Conservation (phyloP, 2,329 filamentous ascomycete genomes). For the Xylaria sp. region DNA sequence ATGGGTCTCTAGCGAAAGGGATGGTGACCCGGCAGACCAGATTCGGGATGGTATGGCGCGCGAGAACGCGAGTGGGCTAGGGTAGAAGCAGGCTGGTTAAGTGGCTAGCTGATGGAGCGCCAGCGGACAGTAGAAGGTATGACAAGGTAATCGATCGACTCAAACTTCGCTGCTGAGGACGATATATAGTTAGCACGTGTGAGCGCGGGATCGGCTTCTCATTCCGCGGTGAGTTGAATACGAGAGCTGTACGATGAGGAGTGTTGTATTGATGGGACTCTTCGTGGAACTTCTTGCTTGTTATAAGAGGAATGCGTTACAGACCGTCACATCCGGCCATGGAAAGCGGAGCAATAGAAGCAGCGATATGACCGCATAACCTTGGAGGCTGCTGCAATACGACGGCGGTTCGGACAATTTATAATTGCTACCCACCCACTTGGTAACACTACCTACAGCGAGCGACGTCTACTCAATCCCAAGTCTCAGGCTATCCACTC, state of each 20-base stretch:
- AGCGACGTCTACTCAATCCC: conserved; percentile 3
- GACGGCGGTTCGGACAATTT: conserved; percentile 38
- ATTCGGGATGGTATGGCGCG: not conserved
- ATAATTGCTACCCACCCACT: conserved; percentile 34
- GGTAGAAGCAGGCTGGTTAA: conserved; percentile 3
- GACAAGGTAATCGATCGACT: conserved; percentile 1
- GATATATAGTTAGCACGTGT: not conserved
- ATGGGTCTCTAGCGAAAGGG: not conserved
- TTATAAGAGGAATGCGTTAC: conserved; percentile 13
- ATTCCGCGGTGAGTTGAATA: conserved; percentile 7
- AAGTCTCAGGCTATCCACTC: not conserved
- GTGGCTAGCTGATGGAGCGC: not conserved
- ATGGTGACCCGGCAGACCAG: not conserved
- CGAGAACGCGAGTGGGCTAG: not conserved
- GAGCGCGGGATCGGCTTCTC: not conserved
- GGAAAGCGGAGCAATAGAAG: conserved; percentile 26
- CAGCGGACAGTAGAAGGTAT: not conserved
- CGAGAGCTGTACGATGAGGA: conserved; percentile 7
- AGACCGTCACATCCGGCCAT: conserved; percentile 28
- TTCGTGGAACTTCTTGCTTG: conserved; percentile 15
- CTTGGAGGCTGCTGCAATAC: conserved; percentile 31
- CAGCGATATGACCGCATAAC: conserved; percentile 15
- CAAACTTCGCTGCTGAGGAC: not conserved
- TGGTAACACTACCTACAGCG: conserved; percentile 21
- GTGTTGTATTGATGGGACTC: conserved; percentile 3